These are phyloP conservation scores for Pontederia crassipes DNA, from an alignment of 176 grass and related monocot species.

Conservation along the genomic window DNA sequence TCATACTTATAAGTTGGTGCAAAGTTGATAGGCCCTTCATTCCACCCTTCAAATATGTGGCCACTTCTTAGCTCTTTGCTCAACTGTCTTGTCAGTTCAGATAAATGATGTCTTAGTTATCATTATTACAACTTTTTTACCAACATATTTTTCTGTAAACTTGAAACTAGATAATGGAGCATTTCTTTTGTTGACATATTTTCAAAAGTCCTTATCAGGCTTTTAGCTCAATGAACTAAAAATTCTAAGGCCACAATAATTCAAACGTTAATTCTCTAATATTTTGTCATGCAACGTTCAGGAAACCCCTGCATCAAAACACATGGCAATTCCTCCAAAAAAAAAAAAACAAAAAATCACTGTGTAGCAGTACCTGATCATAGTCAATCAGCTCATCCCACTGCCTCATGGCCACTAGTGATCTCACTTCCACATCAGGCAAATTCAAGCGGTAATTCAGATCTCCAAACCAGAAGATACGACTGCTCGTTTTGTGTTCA, in stretches of 20 bases:
- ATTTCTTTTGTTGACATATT: too few relatives aligned
- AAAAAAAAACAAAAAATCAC: too few relatives aligned
- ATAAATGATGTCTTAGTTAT: too few relatives aligned
- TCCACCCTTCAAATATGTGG: slow-evolving; percentile 53
- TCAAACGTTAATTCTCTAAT: too few relatives aligned
- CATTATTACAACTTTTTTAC: too few relatives aligned
- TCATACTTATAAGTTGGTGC: slow-evolving; percentile 62
- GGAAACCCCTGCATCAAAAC: not conserved
- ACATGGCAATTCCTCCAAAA: not conserved
- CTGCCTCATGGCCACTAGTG: slow-evolving; percentile 20
- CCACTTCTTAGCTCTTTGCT: slow-evolving; percentile 50
- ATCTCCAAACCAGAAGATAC: slow-evolving; percentile 72
- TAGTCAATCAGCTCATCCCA: slow-evolving; percentile 57
- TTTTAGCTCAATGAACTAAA: too few relatives aligned
- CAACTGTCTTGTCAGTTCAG: slow-evolving; percentile 19
- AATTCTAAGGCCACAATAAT: too few relatives aligned
- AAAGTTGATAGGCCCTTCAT: slow-evolving; percentile 45
- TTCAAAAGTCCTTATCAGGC: too few relatives aligned
- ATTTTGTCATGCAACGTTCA: slow-evolving; percentile 9
- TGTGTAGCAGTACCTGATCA: slow-evolving; percentile 39
- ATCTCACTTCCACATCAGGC: slow-evolving; percentile 33
- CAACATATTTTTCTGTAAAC: not conserved
- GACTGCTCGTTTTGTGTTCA: slow-evolving; percentile 22
- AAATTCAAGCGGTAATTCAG: slow-evolving; percentile 57
- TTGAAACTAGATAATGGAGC: too few relatives aligned